A percentile compares a stretch with the other conserved stretches of the same genome.
These are phyloP conservation scores for Tulasnella sp. DNA, from an alignment of 768 basidiomycete genomes.

Conservation along the genomic window DNA sequence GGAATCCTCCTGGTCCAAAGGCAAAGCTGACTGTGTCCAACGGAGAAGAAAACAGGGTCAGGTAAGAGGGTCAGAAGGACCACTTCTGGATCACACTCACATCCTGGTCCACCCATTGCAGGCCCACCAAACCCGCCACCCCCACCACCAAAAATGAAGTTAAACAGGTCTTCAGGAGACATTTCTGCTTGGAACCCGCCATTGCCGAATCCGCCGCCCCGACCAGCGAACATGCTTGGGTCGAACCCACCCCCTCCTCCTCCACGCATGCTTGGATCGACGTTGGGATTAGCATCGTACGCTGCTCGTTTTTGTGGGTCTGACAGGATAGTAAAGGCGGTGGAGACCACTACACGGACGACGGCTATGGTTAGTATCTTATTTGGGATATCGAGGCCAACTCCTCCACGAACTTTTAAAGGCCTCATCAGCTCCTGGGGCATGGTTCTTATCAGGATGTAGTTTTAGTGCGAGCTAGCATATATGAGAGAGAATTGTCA, in stretches of 20 bases:
- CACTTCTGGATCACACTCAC: neutral
- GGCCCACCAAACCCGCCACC: constrained; percentile 33
- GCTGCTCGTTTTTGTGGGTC: constrained; percentile 86
- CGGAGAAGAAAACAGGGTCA: constrained; percentile 11
- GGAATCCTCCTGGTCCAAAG: constrained; percentile 56
- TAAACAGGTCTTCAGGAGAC: constrained; percentile 93
- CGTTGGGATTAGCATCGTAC: constrained; percentile 83
- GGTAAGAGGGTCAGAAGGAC: neutral
- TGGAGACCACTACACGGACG: constrained; percentile 73
- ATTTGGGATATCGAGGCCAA: neutral
- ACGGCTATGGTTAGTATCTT: constrained; percentile 1
- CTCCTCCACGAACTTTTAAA: constrained; percentile 71
- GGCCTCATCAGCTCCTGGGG: constrained; percentile 96
- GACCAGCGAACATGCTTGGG: constrained; percentile 22
- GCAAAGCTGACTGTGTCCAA: constrained; percentile 51
- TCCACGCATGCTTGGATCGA: constrained; percentile 74
- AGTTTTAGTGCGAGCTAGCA: constrained; percentile 76
- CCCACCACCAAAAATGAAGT: constrained; percentile 91
- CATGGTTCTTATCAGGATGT: constrained; percentile 91
- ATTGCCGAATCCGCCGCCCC: constrained; percentile 26
- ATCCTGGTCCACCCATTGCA: constrained; percentile 26
- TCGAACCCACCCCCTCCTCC: constrained; percentile 29
- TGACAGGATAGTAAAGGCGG: constrained; percentile 93
- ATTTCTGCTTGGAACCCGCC: constrained; percentile 71
- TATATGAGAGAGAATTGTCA: neutral